Conservation (phyloP, 306 rosid genomes). For the Quercus variabilis region DNA sequence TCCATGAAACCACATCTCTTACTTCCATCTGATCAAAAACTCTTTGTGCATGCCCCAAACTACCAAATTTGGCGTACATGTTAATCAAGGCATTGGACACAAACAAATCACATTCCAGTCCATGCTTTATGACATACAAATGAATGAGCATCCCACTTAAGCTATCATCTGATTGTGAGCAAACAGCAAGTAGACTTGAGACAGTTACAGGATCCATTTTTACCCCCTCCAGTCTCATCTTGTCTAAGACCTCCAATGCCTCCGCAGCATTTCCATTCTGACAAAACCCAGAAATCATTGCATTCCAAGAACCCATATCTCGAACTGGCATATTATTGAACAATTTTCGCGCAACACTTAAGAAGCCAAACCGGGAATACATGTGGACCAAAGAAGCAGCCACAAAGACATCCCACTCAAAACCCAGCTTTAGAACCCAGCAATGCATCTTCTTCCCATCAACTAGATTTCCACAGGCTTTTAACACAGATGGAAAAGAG, state of each 20-base stretch:
- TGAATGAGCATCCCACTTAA: conserved; percentile 40
- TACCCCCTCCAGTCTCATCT: conserved; percentile 41
- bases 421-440: conserved; percentile 44
- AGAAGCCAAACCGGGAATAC: conserved; percentile 44
- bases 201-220: conserved; percentile 44
- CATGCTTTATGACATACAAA: conserved; percentile 43
- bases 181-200: conserved; percentile 41
- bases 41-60: conserved; percentile 28
- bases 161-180: conserved; percentile 33
- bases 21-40: conserved; percentile 34
- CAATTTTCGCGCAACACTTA: conserved; percentile 26
- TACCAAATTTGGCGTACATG: conserved; percentile 53
- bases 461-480: conserved; percentile 38
- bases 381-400: conserved; percentile 49
- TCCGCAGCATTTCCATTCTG: conserved; percentile 39
- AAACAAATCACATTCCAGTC: conserved; percentile 36
- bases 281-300: conserved; percentile 52
- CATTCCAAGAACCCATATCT: conserved; percentile 51
- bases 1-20: conserved; percentile 52
- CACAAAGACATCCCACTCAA: conserved; percentile 44
- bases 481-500: conserved; percentile 51
- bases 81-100: conserved; percentile 49
- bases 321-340: conserved; percentile 37
- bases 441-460: conserved; percentile 48
- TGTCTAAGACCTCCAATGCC: conserved; percentile 38